Conservation (phyloP, 768 basidiomycete genomes). For the Rhizopogon roseolus region DNA sequence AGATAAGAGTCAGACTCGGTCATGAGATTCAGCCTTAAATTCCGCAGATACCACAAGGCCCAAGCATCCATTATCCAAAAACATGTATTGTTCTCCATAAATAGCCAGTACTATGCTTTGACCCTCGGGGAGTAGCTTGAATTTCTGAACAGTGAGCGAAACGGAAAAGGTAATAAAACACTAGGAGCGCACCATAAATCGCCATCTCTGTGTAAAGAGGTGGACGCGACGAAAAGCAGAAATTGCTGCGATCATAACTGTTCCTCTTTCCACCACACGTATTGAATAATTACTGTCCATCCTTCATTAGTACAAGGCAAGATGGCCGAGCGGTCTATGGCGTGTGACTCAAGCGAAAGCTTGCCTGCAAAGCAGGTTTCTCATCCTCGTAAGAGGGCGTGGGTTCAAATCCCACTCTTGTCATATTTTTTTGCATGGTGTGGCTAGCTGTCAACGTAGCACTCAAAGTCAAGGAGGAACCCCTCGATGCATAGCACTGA, state of each 20-base stretch:
- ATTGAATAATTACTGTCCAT: too few relatives aligned
- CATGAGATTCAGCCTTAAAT: too few relatives aligned
- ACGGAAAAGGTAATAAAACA: too few relatives aligned
- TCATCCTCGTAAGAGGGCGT: slow-evolving; percentile 15
- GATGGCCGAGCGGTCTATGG: slow-evolving; percentile 63
- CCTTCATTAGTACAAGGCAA: slow-evolving; percentile 25
- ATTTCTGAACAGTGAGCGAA: not conserved
- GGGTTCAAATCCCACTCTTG: slow-evolving; percentile 22
- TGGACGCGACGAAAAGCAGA: too few relatives aligned
- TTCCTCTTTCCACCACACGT: too few relatives aligned
- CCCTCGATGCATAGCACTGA: too few relatives aligned
- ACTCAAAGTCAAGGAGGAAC: too few relatives aligned
- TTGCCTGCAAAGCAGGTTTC: slow-evolving; percentile 12
- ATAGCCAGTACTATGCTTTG: not conserved
- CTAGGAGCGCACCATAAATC: too few relatives aligned
- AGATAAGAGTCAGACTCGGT: too few relatives aligned
- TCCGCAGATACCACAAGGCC: not conserved
- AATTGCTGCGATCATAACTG: too few relatives aligned
- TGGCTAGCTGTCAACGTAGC: too few relatives aligned
- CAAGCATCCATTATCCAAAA: not conserved
- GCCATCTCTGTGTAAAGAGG: too few relatives aligned
- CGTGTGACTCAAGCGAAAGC: slow-evolving; percentile 52
- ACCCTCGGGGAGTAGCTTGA: not conserved
- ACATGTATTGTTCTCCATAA: not conserved
- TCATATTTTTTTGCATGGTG: slow-evolving; percentile 6